phyloP scores from a whole-genome alignment of 2,329 filamentous ascomycete genomes.

The Sporothrix variecibatus region DNA sequence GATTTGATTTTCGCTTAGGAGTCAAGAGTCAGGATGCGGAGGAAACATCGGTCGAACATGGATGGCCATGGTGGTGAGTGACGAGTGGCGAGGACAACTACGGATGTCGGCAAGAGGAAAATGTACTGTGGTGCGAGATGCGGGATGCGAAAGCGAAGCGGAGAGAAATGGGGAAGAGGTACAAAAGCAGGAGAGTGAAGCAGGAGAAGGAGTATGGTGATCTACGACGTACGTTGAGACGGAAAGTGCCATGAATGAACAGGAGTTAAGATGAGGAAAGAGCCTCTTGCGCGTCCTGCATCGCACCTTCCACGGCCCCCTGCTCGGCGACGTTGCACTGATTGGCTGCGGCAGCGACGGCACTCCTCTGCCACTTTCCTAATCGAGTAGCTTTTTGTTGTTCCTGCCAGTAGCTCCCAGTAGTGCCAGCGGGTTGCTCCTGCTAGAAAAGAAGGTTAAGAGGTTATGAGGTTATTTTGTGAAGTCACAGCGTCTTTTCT shows the following conservation, averaged over 20 bases:
- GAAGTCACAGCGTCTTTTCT: neutral
- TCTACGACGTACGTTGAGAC: neutral
- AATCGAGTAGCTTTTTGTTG: slow-evolving; percentile 21
- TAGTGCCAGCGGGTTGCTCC: too few species aligned
- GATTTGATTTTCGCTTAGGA: neutral
- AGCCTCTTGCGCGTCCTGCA: neutral
- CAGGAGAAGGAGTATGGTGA: neutral
- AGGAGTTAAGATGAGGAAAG: neutral
- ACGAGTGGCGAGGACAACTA: too few species aligned
- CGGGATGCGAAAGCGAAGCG: neutral
- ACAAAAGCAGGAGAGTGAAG: neutral
- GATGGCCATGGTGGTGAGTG: neutral
- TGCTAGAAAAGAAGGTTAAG: neutral
- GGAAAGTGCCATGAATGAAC: neutral
- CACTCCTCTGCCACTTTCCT: slow-evolving; percentile 25
- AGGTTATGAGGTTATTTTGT: neutral
- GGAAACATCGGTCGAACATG: neutral
- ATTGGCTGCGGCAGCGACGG: slow-evolving; percentile 10
- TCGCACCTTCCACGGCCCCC: neutral
- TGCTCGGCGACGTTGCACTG: neutral
- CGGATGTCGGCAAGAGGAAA: neutral
- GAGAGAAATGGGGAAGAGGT: too few species aligned
- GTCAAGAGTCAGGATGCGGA: neutral
- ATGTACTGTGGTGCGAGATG: neutral
- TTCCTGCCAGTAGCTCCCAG: neutral